Evolutionary conservation across 2,329 filamentous ascomycete species (phyloP).

Genomic region (Hirsutella thompsonii): DNA sequence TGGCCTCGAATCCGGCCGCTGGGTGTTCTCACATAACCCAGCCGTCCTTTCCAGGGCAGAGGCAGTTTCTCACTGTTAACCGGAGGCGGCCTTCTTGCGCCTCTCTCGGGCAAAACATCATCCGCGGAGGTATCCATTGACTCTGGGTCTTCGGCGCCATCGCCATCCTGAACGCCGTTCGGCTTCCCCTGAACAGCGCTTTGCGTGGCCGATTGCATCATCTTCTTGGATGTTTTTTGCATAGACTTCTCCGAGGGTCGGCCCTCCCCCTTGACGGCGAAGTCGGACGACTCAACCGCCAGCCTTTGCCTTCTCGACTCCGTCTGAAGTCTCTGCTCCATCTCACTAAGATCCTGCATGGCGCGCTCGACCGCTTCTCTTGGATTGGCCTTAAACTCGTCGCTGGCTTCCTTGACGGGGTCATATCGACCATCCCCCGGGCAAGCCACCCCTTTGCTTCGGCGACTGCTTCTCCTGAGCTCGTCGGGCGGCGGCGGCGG

Average conservation of each 20-base stretch:
- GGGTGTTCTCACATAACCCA: conserved; percentile 62
- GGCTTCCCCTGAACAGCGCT: neutral
- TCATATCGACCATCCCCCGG: conserved; percentile 1
- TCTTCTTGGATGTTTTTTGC: neutral
- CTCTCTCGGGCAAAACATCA: conserved; percentile 19
- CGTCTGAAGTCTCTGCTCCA: conserved; percentile 32
- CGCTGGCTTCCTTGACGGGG: neutral
- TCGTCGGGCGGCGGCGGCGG: conserved; percentile 8
- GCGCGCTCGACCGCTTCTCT: conserved; percentile 22
- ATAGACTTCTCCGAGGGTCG: neutral
- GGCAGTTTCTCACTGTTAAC: conserved; percentile 76
- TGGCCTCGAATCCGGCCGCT: conserved; percentile 1
- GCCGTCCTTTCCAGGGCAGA: conserved; percentile 76
- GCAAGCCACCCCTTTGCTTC: conserved; percentile 3
- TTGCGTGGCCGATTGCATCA: neutral
- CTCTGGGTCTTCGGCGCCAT: conserved; percentile 7
- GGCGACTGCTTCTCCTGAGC: conserved; percentile 14
- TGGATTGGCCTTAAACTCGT: conserved; percentile 1
- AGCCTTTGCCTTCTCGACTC: conserved; percentile 32
- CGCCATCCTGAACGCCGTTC: neutral
- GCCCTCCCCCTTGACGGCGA: conserved; percentile 5
- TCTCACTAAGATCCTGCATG: conserved; percentile 31
- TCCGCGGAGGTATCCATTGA: conserved; percentile 5
- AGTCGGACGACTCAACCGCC: conserved; percentile 28
- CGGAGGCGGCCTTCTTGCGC: conserved; percentile 49